These are phyloP conservation scores for Chaetomium globosum DNA, from an alignment of 2,329 filamentous ascomycete genomes.

Conservation along the genomic window DNA sequence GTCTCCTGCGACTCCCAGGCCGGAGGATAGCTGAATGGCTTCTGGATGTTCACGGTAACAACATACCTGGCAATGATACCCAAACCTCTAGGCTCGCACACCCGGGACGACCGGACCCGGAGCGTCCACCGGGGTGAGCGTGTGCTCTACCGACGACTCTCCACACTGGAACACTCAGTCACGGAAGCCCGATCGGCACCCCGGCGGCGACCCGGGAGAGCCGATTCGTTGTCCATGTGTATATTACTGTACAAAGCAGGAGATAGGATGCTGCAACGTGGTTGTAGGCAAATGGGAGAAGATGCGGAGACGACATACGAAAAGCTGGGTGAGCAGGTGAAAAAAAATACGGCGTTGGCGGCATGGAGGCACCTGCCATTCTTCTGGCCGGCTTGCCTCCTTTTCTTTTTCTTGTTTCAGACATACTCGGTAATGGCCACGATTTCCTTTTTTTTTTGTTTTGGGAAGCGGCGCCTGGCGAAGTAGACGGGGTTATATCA, in stretches of 20 bases:
- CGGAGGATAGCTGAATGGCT: slow-evolving; percentile 1
- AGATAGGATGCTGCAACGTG: not conserved
- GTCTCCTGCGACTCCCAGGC: slow-evolving; percentile 22
- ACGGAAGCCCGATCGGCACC: not conserved
- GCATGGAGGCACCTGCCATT: not conserved
- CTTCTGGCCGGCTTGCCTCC: not conserved
- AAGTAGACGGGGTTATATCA: slow-evolving; percentile 5
- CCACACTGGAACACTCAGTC: not conserved
- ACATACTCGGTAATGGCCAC: slow-evolving; percentile 6
- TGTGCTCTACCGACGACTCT: not conserved
- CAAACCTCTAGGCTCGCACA: no score
- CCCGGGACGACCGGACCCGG: no score
- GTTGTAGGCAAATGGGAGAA: not conserved
- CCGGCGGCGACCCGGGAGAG: not conserved
- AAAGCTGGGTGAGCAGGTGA: not conserved
- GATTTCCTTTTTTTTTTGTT: not conserved
- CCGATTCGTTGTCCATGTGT: slow-evolving; percentile 9
- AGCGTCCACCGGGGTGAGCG: no score
- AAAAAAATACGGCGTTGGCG: slow-evolving; percentile 18
- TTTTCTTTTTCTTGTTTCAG: not conserved
- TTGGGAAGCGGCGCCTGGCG: slow-evolving; percentile 4
- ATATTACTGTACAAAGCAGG: slow-evolving; percentile 23
- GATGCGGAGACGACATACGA: not conserved
- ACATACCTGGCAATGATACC: not conserved
- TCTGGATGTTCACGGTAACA: not conserved